Conservation (phyloP, 169 alveolate genomes). For the Eimeria maxima region DNA sequence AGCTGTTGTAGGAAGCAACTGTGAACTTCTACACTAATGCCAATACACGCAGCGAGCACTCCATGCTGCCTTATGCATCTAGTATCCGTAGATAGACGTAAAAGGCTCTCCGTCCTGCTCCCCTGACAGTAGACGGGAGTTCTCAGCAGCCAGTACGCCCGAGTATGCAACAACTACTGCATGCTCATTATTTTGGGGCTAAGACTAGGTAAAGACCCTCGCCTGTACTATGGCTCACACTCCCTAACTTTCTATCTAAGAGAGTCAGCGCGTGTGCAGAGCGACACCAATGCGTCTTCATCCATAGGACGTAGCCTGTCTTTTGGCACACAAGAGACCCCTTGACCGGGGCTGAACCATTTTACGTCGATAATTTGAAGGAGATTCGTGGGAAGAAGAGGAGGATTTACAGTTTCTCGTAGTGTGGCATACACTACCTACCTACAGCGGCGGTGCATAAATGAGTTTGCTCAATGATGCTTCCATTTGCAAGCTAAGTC, state of each 20-base stretch:
- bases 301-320: not conserved
- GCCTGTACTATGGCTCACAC: not conserved
- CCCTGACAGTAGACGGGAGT: not conserved
- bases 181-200: not conserved
- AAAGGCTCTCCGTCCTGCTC: not conserved
- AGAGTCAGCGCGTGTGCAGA: not conserved
- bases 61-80: not conserved
- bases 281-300: not conserved
- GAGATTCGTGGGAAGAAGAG: not conserved
- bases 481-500: not conserved
- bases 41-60: not conserved
- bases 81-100: not conserved
- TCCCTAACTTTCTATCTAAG: not conserved
- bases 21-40: not conserved
- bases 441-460: not conserved
- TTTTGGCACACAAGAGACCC: not conserved
- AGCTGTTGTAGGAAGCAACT: not conserved
- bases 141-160: not conserved
- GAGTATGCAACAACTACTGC: not conserved
- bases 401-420: not conserved
- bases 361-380: not conserved
- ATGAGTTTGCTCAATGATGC: not conserved
- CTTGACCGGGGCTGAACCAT: not conserved
- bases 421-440: not conserved
- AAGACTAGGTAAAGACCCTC: not conserved